Percentiles rank a stretch among this genome's conserved stretches.
phyloP scores from a whole-genome alignment of 257 asterid genomes.

The Fraxinus excelsior region DNA sequence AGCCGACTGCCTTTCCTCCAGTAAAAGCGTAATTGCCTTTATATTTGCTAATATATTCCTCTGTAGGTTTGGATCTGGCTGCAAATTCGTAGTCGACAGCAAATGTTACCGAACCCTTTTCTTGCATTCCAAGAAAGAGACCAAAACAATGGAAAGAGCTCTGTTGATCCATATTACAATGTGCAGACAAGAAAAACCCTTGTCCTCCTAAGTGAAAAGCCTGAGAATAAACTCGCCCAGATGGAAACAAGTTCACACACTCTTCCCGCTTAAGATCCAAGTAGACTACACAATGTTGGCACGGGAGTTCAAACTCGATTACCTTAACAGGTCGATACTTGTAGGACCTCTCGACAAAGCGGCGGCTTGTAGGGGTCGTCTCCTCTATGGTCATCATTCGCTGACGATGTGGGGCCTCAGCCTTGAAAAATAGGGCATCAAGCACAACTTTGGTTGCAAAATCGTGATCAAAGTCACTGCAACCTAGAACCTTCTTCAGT shows the following conservation, averaged over 20 bases:
- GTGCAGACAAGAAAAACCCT: slow-evolving; percentile 34
- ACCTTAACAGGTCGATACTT: slow-evolving; percentile 39
- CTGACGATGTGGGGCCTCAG: slow-evolving; percentile 33
- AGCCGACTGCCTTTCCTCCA: slow-evolving; percentile 37
- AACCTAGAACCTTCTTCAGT: slow-evolving; percentile 29
- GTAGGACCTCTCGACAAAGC: slow-evolving; percentile 35
- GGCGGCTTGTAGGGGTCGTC: slow-evolving; percentile 10
- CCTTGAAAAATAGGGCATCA: slow-evolving; percentile 37
- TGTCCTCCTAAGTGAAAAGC: slow-evolving; percentile 39
- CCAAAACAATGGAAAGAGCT: slow-evolving; percentile 34
- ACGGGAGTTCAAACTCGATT: slow-evolving; percentile 33
- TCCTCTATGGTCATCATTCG: slow-evolving; percentile 29
- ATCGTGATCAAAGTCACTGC: slow-evolving; percentile 32
- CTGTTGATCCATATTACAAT: slow-evolving; percentile 37
- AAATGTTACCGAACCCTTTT: slow-evolving; percentile 33
- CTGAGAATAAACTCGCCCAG: slow-evolving; percentile 35
- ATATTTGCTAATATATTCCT: slow-evolving; percentile 34
- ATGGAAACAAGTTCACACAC: slow-evolving; percentile 31
- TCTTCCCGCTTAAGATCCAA: slow-evolving; percentile 32
- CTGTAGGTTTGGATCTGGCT: slow-evolving; percentile 32
- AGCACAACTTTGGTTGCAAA: slow-evolving; percentile 32
- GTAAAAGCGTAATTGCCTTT: slow-evolving; percentile 36
- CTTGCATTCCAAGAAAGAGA: slow-evolving; percentile 37
- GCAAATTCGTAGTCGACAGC: slow-evolving; percentile 33
- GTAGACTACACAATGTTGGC: slow-evolving; percentile 34